phyloP scores from a whole-genome alignment of 805 yeast species.

The Saturnispora sekii region DNA sequence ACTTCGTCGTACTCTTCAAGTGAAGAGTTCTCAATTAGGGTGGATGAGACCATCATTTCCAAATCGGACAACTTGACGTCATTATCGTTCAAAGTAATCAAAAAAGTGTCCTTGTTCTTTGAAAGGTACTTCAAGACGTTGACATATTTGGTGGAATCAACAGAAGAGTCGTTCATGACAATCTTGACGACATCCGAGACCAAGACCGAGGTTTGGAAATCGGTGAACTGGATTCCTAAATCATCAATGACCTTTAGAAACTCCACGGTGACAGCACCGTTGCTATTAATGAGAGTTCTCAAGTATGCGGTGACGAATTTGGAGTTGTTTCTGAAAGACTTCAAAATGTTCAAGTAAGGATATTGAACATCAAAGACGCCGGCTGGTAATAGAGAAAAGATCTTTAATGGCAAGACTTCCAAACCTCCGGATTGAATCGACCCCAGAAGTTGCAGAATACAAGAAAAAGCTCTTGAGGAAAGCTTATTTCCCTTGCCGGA shows the following conservation, averaged over 20 bases:
- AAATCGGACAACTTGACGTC: slow-evolving; percentile 34
- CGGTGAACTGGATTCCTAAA: slow-evolving; percentile 11
- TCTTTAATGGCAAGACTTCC: slow-evolving; percentile 20
- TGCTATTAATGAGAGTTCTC: slow-evolving; percentile 18
- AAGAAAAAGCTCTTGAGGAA: slow-evolving; percentile 32
- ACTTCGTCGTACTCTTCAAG: slow-evolving; percentile 22
- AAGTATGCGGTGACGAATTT: slow-evolving; percentile 24
- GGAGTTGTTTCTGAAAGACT: slow-evolving; percentile 13
- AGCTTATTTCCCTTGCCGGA: slow-evolving; percentile 15
- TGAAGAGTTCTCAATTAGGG: slow-evolving; percentile 29
- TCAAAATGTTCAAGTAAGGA: slow-evolving; percentile 14
- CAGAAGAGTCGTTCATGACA: slow-evolving; percentile 8
- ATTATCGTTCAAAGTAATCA: slow-evolving; percentile 29
- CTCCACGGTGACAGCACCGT: slow-evolving; percentile 7
- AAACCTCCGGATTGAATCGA: slow-evolving; percentile 29
- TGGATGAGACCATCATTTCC: slow-evolving; percentile 61
- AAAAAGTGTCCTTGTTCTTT: slow-evolving; percentile 30
- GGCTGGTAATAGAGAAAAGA: slow-evolving; percentile 17
- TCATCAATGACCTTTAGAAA: slow-evolving; percentile 10
- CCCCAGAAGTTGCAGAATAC: slow-evolving; percentile 41
- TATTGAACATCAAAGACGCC: slow-evolving; percentile 16
- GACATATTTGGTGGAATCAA: slow-evolving; percentile 20
- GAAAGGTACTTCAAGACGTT: slow-evolving; percentile 30
- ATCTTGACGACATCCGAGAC: slow-evolving; percentile 16
- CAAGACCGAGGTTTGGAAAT: slow-evolving; percentile 18